These are phyloP conservation scores for Fusarium falciforme DNA, from an alignment of 2,329 filamentous ascomycete species.

Conservation along the genomic window DNA sequence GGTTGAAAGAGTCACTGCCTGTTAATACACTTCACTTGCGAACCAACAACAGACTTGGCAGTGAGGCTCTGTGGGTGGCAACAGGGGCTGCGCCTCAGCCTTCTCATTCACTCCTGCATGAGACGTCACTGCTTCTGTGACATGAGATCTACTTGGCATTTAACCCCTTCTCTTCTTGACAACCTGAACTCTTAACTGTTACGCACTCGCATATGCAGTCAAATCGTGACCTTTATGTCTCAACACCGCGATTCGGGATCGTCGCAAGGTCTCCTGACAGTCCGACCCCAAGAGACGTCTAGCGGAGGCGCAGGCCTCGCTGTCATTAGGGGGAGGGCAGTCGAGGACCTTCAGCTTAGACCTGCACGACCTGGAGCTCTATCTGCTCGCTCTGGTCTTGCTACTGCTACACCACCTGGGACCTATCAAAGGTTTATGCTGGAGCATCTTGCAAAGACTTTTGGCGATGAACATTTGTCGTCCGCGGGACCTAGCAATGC, in stretches of 20 bases:
- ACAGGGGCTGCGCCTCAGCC: background rate
- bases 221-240: background rate
- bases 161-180: background rate
- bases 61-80: background rate
- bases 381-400: background rate
- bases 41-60: background rate
- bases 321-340: background rate
- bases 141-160: background rate
- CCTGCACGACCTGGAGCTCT: background rate
- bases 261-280: background rate
- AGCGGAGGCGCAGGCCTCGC: background rate
- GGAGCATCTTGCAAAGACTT: constrained; percentile 2
- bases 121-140: background rate
- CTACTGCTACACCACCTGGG: background rate
- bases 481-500: background rate
- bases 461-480: background rate
- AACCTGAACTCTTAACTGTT: background rate
- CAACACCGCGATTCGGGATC: background rate
- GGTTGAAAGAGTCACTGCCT: background rate
- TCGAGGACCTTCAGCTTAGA: background rate
- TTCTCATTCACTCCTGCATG: background rate
- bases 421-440: constrained; percentile 5
- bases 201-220: background rate
- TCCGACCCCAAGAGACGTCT: background rate
- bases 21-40: background rate